Evolutionary conservation across 2,329 filamentous ascomycete genomes (phyloP).

Genomic region (Thermomyces lanuginosus): DNA sequence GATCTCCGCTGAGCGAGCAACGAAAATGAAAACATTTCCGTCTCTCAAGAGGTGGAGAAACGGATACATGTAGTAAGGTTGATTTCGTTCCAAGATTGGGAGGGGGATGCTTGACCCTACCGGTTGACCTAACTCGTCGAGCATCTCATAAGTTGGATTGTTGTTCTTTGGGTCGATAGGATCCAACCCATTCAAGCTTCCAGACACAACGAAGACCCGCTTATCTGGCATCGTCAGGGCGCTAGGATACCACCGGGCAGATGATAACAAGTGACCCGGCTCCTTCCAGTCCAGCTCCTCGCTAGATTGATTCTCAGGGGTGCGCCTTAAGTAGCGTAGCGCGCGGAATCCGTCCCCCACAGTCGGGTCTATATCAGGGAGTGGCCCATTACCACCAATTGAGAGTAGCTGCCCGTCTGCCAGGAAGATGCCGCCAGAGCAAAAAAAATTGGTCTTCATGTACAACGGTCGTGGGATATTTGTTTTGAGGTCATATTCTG

Average conservation of each 20-base stretch:
- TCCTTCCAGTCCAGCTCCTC: constrained; percentile 39
- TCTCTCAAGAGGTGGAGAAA: constrained; percentile 44
- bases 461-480: constrained; percentile 32
- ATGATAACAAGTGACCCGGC: constrained; percentile 38
- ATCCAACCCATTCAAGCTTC: constrained; percentile 42
- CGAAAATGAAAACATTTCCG: constrained; percentile 41
- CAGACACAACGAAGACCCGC: constrained; percentile 43
- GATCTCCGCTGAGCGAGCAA: constrained; percentile 39
- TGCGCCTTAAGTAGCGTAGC: constrained; percentile 39
- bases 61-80: constrained; percentile 50
- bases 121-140: constrained; percentile 34
- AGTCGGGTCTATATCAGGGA: constrained; percentile 40
- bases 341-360: constrained; percentile 43
- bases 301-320: constrained; percentile 20
- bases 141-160: constrained; percentile 47
- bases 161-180: constrained; percentile 40
- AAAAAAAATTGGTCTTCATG: constrained; percentile 46
- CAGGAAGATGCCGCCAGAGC: constrained; percentile 43
- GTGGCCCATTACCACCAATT: constrained; percentile 42
- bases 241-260: constrained; percentile 44
- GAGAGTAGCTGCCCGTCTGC: constrained; percentile 40
- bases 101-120: constrained; percentile 34
- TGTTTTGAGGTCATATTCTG: constrained; percentile 40
- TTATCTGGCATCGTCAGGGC: constrained; percentile 43
- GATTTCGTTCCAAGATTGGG: constrained; percentile 40